Conservation (phyloP, 116 monocot species). For the Zostera marina region DNA sequence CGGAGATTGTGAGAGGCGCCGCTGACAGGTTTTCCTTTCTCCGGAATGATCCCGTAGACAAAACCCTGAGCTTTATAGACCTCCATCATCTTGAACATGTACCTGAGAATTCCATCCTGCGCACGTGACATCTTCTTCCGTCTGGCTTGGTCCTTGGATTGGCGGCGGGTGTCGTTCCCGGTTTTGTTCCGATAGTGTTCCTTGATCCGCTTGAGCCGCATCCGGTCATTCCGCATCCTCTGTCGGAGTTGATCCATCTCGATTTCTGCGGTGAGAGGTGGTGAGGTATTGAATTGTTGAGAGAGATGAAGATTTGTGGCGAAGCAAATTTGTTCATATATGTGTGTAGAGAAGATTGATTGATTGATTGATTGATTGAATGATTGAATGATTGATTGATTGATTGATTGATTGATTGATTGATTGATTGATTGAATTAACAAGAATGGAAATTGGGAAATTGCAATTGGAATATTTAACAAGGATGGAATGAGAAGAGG, state of each 20-base stretch:
- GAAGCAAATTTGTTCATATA: too few relatives aligned
- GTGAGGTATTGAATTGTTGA: too few relatives aligned
- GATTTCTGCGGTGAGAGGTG: too few relatives aligned
- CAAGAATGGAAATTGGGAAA: too few relatives aligned
- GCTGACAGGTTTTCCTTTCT: conserved; percentile 57
- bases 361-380: too few relatives aligned
- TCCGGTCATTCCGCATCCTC: conserved; percentile 44
- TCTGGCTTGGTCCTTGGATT: conserved; percentile 49
- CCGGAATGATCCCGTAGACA: conserved; percentile 61
- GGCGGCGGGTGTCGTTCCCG: conserved; percentile 24
- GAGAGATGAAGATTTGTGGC: too few relatives aligned
- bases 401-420: too few relatives aligned
- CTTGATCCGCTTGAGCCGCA: not conserved
- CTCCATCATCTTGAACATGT: conserved; percentile 93
- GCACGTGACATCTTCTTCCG: conserved; percentile 65
- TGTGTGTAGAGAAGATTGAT: too few relatives aligned
- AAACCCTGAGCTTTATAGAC: conserved; percentile 72
- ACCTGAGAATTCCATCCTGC: conserved; percentile 68
- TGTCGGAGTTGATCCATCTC: conserved; percentile 46
- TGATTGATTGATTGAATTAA: too few relatives aligned
- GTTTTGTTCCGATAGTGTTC: not conserved
- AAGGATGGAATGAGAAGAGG: too few relatives aligned
- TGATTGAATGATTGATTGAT: too few relatives aligned
- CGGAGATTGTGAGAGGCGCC: conserved; percentile 63
- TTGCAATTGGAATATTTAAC: too few relatives aligned